These are phyloP conservation scores for Aspergillus ostianus DNA, from an alignment of 495 filamentous ascomycete genomes.

Conservation along the genomic window DNA sequence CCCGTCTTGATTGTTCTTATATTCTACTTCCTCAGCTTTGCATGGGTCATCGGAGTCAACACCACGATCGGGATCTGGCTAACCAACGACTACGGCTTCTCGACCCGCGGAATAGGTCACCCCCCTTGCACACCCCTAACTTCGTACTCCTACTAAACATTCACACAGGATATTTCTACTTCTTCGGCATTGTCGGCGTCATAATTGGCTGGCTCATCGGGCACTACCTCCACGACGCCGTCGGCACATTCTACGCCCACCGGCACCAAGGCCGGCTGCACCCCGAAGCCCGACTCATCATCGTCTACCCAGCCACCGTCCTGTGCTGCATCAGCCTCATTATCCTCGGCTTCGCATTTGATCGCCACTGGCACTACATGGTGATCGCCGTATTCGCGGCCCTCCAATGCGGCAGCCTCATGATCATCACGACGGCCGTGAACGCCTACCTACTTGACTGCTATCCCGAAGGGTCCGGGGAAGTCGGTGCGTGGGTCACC, in stretches of 20 bases:
- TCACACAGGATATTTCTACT: conserved; percentile 53
- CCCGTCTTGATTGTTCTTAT: conserved; percentile 47
- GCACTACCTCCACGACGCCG: conserved; percentile 58
- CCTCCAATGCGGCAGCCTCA: conserved; percentile 57
- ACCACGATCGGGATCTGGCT: conserved; percentile 59
- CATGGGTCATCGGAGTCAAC: conserved; percentile 63
- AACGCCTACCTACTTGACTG: conserved; percentile 60
- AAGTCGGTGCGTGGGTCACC: conserved; percentile 56
- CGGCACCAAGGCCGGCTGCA: conserved; percentile 53
- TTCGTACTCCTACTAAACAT: neutral
- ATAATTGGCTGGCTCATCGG: conserved; percentile 53
- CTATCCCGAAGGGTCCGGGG: conserved; percentile 56
- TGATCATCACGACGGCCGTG: conserved; percentile 62
- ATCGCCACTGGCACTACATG: conserved; percentile 56
- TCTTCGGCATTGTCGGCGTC: conserved; percentile 54
- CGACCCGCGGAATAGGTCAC: conserved; percentile 47
- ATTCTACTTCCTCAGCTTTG: conserved; percentile 59
- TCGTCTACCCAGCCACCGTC: conserved; percentile 48
- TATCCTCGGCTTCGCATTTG: conserved; percentile 54
- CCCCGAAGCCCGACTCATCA: conserved; percentile 57
- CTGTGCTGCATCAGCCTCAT: conserved; percentile 52
- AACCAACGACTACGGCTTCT: conserved; percentile 53
- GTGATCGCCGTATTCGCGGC: conserved; percentile 54
- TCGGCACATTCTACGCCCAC: conserved; percentile 48
- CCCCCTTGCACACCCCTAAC: neutral